Evolutionary conservation across 345 rosid genomes (phyloP).

Genomic region (Brassica cretica): DNA sequence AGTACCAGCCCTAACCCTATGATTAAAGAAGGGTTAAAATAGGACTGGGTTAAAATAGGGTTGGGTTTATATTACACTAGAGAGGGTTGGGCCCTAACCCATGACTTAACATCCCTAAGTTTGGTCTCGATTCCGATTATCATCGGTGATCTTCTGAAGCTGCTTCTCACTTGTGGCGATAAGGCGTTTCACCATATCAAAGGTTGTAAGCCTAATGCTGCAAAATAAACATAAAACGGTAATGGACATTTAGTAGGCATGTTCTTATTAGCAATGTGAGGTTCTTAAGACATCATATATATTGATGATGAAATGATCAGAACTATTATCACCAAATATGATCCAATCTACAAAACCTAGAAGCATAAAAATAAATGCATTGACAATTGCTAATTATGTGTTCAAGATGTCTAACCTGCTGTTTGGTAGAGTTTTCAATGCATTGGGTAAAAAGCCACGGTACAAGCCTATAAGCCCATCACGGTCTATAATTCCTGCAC

Average conservation of each 20-base stretch:
- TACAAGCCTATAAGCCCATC: constrained; percentile 80
- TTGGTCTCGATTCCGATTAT: constrained; percentile 50
- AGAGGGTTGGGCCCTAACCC: too few relatives aligned
- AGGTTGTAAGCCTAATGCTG: constrained; percentile 95
- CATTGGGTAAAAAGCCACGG: constrained; percentile 93
- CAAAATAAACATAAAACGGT: constrained; percentile 21
- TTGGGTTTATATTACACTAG: too few relatives aligned
- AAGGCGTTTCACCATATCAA: constrained; percentile 78
- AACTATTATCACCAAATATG: not conserved
- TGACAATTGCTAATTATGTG: not conserved
- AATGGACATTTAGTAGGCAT: not conserved
- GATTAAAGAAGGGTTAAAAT: too few relatives aligned
- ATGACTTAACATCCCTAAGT: too few relatives aligned
- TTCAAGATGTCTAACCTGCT: constrained; percentile 64
- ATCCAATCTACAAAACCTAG: not conserved
- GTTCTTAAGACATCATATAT: not conserved
- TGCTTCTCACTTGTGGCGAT: constrained; percentile 75
- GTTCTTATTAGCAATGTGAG: not conserved
- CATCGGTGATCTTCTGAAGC: constrained; percentile 66
- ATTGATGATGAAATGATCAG: not conserved
- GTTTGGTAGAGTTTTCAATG: constrained; percentile 84
- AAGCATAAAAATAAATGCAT: not conserved
- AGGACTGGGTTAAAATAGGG: too few relatives aligned
- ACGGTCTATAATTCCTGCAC: constrained; percentile 66
- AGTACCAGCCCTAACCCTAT: too few relatives aligned